Conservation (phyloP, 129 eudicot species). For the sunflower (Helianthus annuus) region DNA sequence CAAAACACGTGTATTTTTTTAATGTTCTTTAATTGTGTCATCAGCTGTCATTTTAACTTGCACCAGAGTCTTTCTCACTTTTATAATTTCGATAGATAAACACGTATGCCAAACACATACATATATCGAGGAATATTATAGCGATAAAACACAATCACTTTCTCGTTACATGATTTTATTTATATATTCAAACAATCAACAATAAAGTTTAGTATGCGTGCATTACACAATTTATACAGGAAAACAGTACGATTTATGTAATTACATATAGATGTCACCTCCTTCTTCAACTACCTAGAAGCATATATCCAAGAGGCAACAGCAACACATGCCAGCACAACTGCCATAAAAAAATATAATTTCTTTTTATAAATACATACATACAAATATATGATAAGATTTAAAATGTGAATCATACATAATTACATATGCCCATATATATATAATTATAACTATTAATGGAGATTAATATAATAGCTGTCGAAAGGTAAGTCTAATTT, state of each 20-base stretch:
- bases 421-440: too few relatives aligned
- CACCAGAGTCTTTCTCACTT: too few relatives aligned
- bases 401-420: neutral
- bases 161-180: neutral
- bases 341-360: conserved; percentile 26
- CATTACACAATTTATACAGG: neutral
- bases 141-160: neutral
- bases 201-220: conserved; percentile 8
- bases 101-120: too few relatives aligned
- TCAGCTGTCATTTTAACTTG: too few relatives aligned
- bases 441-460: too few relatives aligned
- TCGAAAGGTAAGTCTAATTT: too few relatives aligned
- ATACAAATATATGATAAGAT: neutral
- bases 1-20: too few relatives aligned
- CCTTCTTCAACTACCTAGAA: conserved; percentile 25
- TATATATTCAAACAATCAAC: neutral
- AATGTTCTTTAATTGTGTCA: too few relatives aligned
- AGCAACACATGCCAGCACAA: conserved; percentile 50
- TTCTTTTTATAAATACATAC: neutral
- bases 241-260: conserved; percentile 14
- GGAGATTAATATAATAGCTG: too few relatives aligned
- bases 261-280: neutral
- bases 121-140: too few relatives aligned
- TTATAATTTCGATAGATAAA: too few relatives aligned
- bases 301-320: conserved; percentile 43